Conservation (phyloP, 1,284 basidiomycete species). For the Ceratobasidium sp. region DNA sequence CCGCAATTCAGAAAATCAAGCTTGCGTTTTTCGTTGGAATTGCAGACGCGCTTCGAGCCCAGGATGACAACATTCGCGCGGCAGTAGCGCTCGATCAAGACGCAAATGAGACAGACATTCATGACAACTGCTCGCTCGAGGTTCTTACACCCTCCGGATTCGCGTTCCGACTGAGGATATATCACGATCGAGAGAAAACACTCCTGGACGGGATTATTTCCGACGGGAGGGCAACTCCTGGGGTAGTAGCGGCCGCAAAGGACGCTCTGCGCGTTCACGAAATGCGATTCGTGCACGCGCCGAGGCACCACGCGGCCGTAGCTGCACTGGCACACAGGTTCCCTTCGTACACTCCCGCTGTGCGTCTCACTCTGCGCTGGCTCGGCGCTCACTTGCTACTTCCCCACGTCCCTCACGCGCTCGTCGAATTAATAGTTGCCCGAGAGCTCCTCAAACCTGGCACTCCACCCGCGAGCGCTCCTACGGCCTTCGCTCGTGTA, state of each 20-base stretch:
- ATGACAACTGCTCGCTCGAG: conserved; percentile 83
- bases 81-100: conserved; percentile 71
- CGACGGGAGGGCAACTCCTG: conserved; percentile 59
- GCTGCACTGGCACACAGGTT: conserved; percentile 85
- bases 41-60: conserved; percentile 70
- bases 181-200: conserved; percentile 88
- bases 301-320: conserved; percentile 89
- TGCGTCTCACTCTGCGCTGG: conserved; percentile 94
- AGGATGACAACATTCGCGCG: conserved; percentile 59
- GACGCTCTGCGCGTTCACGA: conserved; percentile 77
- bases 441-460: conserved; percentile 64
- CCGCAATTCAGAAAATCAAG: conserved; percentile 95
- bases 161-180: conserved; percentile 88
- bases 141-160: conserved; percentile 87
- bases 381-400: conserved; percentile 91
- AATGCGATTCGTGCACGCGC: conserved; percentile 80
- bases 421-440: conserved; percentile 88
- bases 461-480: conserved; percentile 61
- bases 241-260: conserved; percentile 63
- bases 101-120: conserved; percentile 67
- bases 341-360: conserved; percentile 85
- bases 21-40: conserved; percentile 90
- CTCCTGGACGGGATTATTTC: conserved; percentile 79
- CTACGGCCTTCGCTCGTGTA: conserved; percentile 83
- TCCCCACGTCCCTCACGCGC: conserved; percentile 80